A percentile compares a stretch with the other conserved stretches of the same genome.
Evolutionary conservation across 1,284 basidiomycete species (phyloP).

Genomic region (Mycena sp.): DNA sequence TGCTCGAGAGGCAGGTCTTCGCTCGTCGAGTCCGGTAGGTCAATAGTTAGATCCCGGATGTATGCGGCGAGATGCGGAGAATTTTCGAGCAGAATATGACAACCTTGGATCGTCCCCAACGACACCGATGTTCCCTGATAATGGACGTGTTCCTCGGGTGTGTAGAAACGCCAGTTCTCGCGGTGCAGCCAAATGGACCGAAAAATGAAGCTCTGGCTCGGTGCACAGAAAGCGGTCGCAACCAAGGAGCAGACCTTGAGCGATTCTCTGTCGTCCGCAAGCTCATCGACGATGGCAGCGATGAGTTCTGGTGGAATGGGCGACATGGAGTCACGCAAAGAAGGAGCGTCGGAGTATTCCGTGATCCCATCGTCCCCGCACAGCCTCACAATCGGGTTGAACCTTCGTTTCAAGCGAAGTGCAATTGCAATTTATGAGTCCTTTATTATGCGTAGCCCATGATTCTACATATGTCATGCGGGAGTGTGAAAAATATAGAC

Average conservation of each 20-base stretch:
- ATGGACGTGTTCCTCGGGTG: background rate
- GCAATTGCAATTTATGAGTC: no score
- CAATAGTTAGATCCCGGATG: constrained; percentile 8
- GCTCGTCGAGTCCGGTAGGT: constrained; percentile 3
- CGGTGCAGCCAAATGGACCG: constrained; percentile 11
- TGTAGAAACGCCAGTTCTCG: background rate
- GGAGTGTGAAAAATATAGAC: no score
- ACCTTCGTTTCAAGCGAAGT: no score
- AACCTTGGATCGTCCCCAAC: background rate
- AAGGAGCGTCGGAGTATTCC: no score
- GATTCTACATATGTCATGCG: no score
- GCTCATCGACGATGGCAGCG: constrained; percentile 7
- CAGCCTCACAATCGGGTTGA: no score
- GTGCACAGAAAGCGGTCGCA: background rate
- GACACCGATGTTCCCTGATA: background rate
- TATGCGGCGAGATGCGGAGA: constrained; percentile 5
- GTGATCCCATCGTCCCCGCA: no score
- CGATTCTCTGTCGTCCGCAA: background rate
- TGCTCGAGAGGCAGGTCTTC: background rate
- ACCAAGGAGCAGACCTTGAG: constrained; percentile 10
- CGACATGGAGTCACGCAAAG: no score
- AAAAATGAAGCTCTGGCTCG: constrained; percentile 8
- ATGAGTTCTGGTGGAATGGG: constrained; percentile 11
- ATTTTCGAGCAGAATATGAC: background rate
- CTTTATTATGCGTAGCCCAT: no score